These are phyloP conservation scores for Cryphonectria carpinicola DNA, from an alignment of 2,329 filamentous ascomycete species.

Conservation along the genomic window DNA sequence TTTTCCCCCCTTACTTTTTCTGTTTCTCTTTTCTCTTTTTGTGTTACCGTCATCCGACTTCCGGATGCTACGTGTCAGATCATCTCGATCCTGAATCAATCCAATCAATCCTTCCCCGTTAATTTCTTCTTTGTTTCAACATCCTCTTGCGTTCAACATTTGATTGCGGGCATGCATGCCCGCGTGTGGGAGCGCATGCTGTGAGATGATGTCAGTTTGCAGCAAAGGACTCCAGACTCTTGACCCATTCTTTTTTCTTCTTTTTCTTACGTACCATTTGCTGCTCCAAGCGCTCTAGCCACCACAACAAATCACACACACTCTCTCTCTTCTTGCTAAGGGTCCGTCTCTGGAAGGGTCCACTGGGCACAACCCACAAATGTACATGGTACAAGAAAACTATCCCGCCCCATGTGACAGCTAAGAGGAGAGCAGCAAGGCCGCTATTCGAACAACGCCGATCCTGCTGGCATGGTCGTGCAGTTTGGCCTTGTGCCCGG, in stretches of 20 bases:
- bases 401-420: conserved; percentile 16
- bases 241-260: not conserved
- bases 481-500: not conserved
- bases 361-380: conserved; percentile 13
- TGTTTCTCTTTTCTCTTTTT: not conserved
- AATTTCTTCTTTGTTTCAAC: not conserved
- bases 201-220: conserved; percentile 25
- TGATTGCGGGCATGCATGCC: not conserved
- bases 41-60: not conserved
- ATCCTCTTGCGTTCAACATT: not conserved
- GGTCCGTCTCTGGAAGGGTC: conserved; percentile 18
- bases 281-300: conserved; percentile 24
- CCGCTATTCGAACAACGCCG: conserved; percentile 6
- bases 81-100: not conserved
- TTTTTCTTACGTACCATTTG: not conserved
- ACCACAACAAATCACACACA: conserved; percentile 11
- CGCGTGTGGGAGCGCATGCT: not conserved
- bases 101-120: not conserved
- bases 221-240: conserved; percentile 4
- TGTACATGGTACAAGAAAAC: not conserved
- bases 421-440: not conserved
- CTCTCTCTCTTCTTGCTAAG: too few species aligned
- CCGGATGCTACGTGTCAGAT: not conserved
- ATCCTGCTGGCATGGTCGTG: not conserved
- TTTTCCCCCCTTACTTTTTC: not conserved